Evolutionary conservation across 164 flowering plant species (phyloP), one percentile per base, ranked within the genome.

Genomic region (Umbilicus rupestris): DNA sequence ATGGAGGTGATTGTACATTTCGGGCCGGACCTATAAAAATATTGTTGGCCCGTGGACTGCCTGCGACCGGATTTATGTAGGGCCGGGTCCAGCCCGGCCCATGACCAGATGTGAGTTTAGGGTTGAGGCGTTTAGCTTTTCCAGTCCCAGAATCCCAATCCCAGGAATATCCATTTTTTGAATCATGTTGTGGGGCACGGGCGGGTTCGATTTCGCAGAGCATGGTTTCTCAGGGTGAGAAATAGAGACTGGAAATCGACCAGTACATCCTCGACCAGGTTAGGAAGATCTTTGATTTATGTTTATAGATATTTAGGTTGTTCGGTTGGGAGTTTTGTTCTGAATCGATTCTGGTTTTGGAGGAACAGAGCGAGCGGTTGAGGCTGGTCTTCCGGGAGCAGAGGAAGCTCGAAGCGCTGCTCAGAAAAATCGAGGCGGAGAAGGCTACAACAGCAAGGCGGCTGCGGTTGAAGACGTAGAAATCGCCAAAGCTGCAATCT

Each of bases 391-490:
- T 66, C 50, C 60, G 60, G 0, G 60, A 55, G 19, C 60, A 55
- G 60, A 55, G 33, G 60, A 57, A 66, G 58, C 69, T 30, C 10
- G 1, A 31, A 37, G 58, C 4, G 12, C 30, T 49, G 4, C 6
- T 66, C 11, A 47, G 29, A 12, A 35, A 66, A 35, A 15, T 66
- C 10, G 62, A n/a, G n/a, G n/a, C n/a, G n/a, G n/a, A n/a, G n/a
- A n/a, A 66, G 75, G 37, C 77, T 0, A 80, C 68, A 52, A 46
- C 77, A 70, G 22, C 81, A 79, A 31, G n/a, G n/a, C n/a, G n/a
- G n/a, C n/a, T n/a, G n/a, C n/a, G n/a, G n/a, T n/a, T n/a, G 83
- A 81, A 39, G 87, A 85, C 9, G 81, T 78, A 22, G 85, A 83
- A 37, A 76, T 85, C 24, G 76, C 81, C 14, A 70, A 47, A 42